Conservation (phyloP, 768 basidiomycete species). For the Sarcodon aspratus region DNA sequence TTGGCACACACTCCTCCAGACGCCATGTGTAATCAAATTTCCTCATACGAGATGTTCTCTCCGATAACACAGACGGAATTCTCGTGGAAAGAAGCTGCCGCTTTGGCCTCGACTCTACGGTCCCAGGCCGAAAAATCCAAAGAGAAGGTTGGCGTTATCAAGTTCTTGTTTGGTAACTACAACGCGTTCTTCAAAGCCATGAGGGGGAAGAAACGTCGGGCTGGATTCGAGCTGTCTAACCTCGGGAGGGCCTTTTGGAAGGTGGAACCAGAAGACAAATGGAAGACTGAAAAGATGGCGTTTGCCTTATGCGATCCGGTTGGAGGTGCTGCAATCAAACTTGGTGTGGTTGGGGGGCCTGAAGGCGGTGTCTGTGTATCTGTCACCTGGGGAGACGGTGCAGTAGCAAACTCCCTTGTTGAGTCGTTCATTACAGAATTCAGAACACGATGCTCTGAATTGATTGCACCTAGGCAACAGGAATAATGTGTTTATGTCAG, state of each 20-base stretch:
- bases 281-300: constrained; percentile 8
- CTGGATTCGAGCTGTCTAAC: constrained; percentile 27
- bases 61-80: constrained; percentile 13
- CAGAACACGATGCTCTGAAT: not conserved
- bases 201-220: constrained; percentile 21
- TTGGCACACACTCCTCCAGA: constrained; percentile 15
- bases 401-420: constrained; percentile 9
- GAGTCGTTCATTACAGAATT: constrained; percentile 7
- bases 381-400: constrained; percentile 10
- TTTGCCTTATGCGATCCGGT: constrained; percentile 10
- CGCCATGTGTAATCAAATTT: constrained; percentile 23
- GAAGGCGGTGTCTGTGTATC: constrained; percentile 8
- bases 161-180: constrained; percentile 21
- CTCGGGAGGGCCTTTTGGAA: constrained; percentile 18
- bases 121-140: constrained; percentile 8
- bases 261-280: not conserved
- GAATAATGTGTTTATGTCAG: too few species aligned
- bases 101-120: constrained; percentile 17
- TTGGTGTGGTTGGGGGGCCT: constrained; percentile 11
- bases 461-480: too few species aligned
- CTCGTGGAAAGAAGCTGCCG: constrained; percentile 21
- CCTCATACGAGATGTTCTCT: constrained; percentile 11
- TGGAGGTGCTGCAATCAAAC: constrained; percentile 9
- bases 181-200: constrained; percentile 15
- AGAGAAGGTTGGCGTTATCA: constrained; percentile 21